Conservation (phyloP, 139 green algal genomes). For the Tetradesmus lagerheimii region DNA sequence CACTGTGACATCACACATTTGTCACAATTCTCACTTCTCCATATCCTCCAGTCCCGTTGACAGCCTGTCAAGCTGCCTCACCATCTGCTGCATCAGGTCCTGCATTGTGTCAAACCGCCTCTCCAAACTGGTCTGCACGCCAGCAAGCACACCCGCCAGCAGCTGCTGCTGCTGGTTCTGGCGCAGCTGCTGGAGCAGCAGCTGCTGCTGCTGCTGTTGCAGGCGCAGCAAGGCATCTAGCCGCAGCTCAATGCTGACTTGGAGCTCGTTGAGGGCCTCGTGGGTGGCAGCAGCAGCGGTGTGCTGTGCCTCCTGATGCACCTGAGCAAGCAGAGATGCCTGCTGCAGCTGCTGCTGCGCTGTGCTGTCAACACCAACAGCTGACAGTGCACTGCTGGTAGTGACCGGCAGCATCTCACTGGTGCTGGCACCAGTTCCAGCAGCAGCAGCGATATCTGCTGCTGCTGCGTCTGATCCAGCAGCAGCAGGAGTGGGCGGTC, state of each 20-base stretch:
- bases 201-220: conserved; percentile 15
- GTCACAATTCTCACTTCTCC: too few relatives aligned
- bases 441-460: not conserved
- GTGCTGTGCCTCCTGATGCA: not conserved
- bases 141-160: not conserved
- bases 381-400: not conserved
- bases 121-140: conserved; percentile 1
- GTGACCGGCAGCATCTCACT: not conserved
- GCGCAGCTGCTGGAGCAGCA: not conserved
- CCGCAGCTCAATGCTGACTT: conserved; percentile 7
- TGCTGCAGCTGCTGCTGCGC: not conserved
- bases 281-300: not conserved
- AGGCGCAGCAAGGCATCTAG: not conserved
- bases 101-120: not conserved
- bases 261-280: not conserved
- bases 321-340: not conserved
- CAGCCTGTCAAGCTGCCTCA: not conserved
- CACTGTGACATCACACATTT: too few relatives aligned
- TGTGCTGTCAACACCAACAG: not conserved
- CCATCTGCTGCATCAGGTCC: not conserved
- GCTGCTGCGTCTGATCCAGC: not conserved
- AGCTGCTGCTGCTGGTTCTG: conserved; percentile 17
- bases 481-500: not conserved
- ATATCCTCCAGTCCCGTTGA: not conserved
- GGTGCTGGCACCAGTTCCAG: not conserved